These are phyloP conservation scores for Malassezia sympodialis DNA, from an alignment of 1,284 basidiomycete species.

Conservation along the genomic window DNA sequence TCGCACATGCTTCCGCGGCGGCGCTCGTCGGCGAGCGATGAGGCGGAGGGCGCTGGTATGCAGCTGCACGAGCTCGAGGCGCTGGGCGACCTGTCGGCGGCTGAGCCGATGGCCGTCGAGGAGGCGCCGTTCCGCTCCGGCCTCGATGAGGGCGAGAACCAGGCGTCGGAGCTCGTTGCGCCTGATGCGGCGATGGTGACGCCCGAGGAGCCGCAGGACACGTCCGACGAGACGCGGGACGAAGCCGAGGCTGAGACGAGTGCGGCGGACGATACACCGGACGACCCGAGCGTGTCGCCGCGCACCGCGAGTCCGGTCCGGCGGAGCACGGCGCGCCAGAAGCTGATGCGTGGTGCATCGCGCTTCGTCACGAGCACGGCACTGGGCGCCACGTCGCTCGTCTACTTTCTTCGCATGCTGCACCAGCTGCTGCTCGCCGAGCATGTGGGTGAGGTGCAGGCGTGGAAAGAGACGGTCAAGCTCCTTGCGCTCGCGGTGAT, in stretches of 20 bases:
- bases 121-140: slow-evolving; percentile 7
- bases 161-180: neutral
- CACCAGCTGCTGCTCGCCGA: slow-evolving; percentile 31
- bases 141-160: slow-evolving; percentile 7
- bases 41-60: neutral
- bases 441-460: slow-evolving; percentile 22
- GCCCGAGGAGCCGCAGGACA: neutral
- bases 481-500: slow-evolving; percentile 36
- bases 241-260: neutral
- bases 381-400: slow-evolving; percentile 14
- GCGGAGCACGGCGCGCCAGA: slow-evolving; percentile 13
- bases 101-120: neutral
- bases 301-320: neutral
- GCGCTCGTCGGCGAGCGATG: neutral
- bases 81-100: neutral
- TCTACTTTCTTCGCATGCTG: slow-evolving; percentile 36
- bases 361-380: slow-evolving; percentile 18
- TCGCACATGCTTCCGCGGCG: slow-evolving; percentile 1
- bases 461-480: slow-evolving; percentile 37
- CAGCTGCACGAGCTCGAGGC: neutral
- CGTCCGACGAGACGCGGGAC: neutral
- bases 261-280: neutral
- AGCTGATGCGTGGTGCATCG: slow-evolving; percentile 18
- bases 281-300: neutral
- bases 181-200: neutral